phyloP scores from a whole-genome alignment of 805 yeast genomes.

The Kodamaea sagamina region DNA sequence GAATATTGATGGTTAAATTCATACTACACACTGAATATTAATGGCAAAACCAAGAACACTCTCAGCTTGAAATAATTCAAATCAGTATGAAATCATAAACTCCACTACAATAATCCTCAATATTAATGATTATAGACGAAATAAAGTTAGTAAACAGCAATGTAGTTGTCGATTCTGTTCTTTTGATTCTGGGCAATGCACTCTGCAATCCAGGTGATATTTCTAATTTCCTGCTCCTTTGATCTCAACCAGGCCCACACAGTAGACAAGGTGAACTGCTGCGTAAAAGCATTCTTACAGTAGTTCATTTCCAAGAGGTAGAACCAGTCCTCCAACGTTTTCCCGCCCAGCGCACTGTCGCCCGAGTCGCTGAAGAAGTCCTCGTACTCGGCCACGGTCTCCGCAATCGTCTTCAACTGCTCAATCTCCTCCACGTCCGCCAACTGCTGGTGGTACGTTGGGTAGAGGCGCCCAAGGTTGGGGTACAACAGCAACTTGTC shows the following conservation, averaged over 20 bases:
- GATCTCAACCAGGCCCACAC: conserved; percentile 97
- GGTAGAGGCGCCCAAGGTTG: conserved; percentile 76
- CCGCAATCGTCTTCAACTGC: conserved; percentile 66
- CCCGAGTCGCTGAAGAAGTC: conserved; percentile 49
- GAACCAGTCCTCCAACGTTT: conserved; percentile 89
- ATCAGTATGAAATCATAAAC: too few species aligned
- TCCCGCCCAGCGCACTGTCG: conserved; percentile 32
- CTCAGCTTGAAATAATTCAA: too few species aligned
- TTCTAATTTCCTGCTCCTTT: conserved; percentile 94
- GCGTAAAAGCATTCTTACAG: conserved; percentile 92
- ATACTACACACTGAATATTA: too few species aligned
- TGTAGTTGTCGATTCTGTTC: conserved; percentile 87
- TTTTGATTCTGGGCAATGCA: conserved; percentile 98
- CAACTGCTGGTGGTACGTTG: conserved; percentile 63
- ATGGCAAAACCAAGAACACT: neutral
- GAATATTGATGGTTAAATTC: too few species aligned
- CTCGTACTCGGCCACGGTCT: conserved; percentile 65
- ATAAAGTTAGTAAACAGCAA: conserved; percentile 66
- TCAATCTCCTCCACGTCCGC: conserved; percentile 84
- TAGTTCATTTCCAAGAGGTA: conserved; percentile 89
- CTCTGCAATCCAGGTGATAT: conserved; percentile 99
- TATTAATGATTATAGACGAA: conserved; percentile 1
- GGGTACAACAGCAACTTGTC: conserved; percentile 79
- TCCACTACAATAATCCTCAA: too few species aligned
- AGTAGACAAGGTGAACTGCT: conserved; percentile 87